Evolutionary conservation across 768 basidiomycete species (phyloP).

Genomic region (Strobilomyces dryophilus): DNA sequence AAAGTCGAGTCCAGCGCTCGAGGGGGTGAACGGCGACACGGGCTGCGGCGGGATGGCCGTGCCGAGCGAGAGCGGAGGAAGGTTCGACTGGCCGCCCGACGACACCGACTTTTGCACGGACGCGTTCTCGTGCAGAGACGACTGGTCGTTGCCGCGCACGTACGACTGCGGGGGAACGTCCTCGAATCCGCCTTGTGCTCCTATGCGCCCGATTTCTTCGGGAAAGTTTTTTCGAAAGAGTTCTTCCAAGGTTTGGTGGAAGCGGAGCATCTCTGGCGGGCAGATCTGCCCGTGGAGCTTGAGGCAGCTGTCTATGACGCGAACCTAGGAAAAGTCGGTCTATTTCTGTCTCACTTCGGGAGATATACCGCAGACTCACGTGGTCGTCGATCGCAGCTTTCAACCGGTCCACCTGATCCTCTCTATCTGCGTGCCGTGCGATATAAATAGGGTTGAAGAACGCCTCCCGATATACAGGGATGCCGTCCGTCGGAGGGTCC

Average conservation of each 20-base stretch:
- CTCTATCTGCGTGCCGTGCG: constrained; percentile 62
- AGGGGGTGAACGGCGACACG: constrained; percentile 33
- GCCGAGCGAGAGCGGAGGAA: constrained; percentile 51
- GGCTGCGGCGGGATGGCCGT: constrained; percentile 43
- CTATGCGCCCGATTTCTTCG: constrained; percentile 74
- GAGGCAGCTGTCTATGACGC: constrained; percentile 79
- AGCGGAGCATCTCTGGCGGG: constrained; percentile 83
- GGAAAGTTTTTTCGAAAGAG: constrained; percentile 83
- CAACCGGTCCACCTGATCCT: constrained; percentile 68
- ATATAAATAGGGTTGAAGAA: constrained; percentile 76
- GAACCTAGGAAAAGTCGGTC: constrained; percentile 44
- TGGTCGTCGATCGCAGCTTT: constrained; percentile 77
- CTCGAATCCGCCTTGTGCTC: constrained; percentile 54
- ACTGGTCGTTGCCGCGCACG: constrained; percentile 40
- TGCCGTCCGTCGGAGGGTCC: constrained; percentile 73
- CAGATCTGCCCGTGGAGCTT: constrained; percentile 80
- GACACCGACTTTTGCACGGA: constrained; percentile 48
- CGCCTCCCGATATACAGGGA: constrained; percentile 69
- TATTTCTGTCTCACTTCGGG: background rate
- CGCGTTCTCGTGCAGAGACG: constrained; percentile 44
- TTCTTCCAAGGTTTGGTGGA: constrained; percentile 85
- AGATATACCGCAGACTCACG: constrained; percentile 36
- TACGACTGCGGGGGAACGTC: constrained; percentile 39
- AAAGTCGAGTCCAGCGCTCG: constrained; percentile 16
- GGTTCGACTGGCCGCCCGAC: constrained; percentile 36